A percentile compares a stretch with the other conserved stretches of the same genome.
Conservation (phyloP, 495 filamentous ascomycete genomes). For the Clohesyomyces aquaticus region DNA sequence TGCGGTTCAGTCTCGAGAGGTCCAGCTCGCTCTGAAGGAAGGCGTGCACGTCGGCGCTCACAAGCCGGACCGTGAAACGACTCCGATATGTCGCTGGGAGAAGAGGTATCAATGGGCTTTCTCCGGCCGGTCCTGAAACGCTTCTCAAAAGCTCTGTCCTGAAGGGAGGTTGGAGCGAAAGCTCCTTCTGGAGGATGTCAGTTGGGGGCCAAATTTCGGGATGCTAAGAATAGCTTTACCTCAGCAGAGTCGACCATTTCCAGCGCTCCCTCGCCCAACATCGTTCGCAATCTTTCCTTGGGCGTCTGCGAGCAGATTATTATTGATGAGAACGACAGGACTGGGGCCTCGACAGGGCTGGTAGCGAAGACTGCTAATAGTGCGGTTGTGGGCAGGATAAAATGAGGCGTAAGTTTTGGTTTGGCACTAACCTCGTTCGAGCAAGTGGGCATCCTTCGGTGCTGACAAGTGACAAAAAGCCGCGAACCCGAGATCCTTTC, state of each 20-base stretch:
- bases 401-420: no score
- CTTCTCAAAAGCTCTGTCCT: conserved; percentile 4
- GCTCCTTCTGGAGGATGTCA: conserved; percentile 19
- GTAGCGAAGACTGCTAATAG: no score
- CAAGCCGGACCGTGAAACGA: conserved; percentile 16
- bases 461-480: no score
- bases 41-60: conserved; percentile 7
- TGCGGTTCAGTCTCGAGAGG: conserved; percentile 25
- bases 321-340: no score
- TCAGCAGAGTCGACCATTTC: not conserved
- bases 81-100: conserved; percentile 27
- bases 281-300: no score
- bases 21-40: conserved; percentile 31
- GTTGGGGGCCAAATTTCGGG: not conserved
- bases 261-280: not conserved
- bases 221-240: not conserved
- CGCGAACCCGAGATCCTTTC: not conserved
- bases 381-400: no score
- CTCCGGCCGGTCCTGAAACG: not conserved
- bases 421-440: not conserved
- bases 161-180: conserved; percentile 20
- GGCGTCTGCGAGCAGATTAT: no score
- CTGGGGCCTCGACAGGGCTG: no score
- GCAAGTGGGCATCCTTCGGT: not conserved
- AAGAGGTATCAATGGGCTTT: conserved; percentile 1